A percentile compares a stretch with the other conserved stretches of the same genome.
These are phyloP conservation scores for Pichia californica DNA, from an alignment of 805 yeast species.

Conservation along the genomic window DNA sequence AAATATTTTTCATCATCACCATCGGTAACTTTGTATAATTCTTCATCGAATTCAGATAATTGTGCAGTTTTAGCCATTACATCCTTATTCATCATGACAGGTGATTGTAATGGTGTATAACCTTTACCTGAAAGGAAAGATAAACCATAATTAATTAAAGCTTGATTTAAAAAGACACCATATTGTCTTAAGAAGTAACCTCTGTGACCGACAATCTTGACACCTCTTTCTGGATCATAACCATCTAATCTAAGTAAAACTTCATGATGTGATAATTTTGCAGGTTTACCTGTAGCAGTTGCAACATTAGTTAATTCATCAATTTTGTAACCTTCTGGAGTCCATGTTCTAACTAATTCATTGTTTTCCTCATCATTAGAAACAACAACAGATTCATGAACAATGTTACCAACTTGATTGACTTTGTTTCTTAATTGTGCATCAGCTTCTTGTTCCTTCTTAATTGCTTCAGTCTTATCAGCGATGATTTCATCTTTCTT, in stretches of 20 bases:
- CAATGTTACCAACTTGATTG: slow-evolving; percentile 86
- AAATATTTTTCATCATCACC: slow-evolving; percentile 97
- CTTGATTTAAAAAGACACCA: slow-evolving; percentile 98
- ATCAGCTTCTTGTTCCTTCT: slow-evolving; percentile 76
- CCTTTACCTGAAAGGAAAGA: slow-evolving; percentile 66
- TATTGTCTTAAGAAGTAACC: slow-evolving; percentile 92
- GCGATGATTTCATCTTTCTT: slow-evolving; percentile 71
- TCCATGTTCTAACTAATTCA: slow-evolving; percentile 81
- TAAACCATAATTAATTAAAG: slow-evolving; percentile 93
- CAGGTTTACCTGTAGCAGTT: slow-evolving; percentile 70
- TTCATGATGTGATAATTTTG: slow-evolving; percentile 89
- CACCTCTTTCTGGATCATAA: slow-evolving; percentile 98
- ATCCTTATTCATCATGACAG: slow-evolving; percentile 99
- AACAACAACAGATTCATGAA: slow-evolving; percentile 84
- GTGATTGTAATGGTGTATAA: slow-evolving; percentile 92
- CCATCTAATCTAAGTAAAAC: slow-evolving; percentile 91
- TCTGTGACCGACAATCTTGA: slow-evolving; percentile 95
- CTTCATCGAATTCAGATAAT: slow-evolving; percentile 96
- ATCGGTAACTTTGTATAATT: slow-evolving; percentile 91
- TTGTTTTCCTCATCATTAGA: slow-evolving; percentile 89
- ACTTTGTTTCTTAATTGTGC: slow-evolving; percentile 69
- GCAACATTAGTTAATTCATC: slow-evolving; percentile 57
- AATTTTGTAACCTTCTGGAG: slow-evolving; percentile 55
- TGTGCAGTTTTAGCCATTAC: slow-evolving; percentile 99
- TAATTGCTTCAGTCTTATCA: slow-evolving; percentile 60